phyloP scores from a whole-genome alignment of 257 asterid species.

The Solanum gracilifrons region DNA sequence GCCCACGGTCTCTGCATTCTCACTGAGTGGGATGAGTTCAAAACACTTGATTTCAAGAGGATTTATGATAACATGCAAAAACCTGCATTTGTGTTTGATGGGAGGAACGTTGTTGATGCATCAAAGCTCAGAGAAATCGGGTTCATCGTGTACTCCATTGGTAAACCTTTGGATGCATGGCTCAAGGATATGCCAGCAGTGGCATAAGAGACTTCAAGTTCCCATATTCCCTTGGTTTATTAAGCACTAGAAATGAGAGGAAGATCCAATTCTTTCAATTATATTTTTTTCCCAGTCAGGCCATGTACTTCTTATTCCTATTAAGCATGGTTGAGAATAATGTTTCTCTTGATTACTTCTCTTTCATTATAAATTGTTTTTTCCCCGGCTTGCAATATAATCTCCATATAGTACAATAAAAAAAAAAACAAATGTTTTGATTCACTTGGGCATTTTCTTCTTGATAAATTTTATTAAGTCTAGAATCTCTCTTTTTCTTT shows the following conservation, averaged over 20 bases:
- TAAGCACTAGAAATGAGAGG: neutral
- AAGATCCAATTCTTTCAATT: neutral
- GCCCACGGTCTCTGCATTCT: constrained; percentile 27
- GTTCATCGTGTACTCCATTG: constrained; percentile 28
- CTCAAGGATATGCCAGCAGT: constrained; percentile 28
- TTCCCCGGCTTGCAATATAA: neutral
- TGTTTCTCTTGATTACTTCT: neutral
- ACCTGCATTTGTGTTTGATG: constrained; percentile 28
- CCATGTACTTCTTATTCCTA: neutral
- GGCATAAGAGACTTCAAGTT: constrained; percentile 5
- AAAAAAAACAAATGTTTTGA: neutral
- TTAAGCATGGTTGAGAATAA: neutral
- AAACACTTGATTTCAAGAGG: constrained; percentile 16
- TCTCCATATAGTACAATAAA: neutral
- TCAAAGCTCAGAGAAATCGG: constrained; percentile 24
- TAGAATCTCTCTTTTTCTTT: neutral
- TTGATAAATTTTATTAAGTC: neutral
- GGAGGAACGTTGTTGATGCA: constrained; percentile 16
- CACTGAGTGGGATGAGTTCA: constrained; percentile 35
- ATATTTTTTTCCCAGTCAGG: neutral
- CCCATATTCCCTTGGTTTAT: neutral
- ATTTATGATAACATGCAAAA: constrained; percentile 25
- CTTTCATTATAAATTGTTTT: neutral
- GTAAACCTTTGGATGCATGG: constrained; percentile 34
- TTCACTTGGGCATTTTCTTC: neutral